Evolutionary conservation across 257 asterid genomes (phyloP), one percentile per base, ranked within the genome.

Genomic region (Craterostigma plantagineum): DNA sequence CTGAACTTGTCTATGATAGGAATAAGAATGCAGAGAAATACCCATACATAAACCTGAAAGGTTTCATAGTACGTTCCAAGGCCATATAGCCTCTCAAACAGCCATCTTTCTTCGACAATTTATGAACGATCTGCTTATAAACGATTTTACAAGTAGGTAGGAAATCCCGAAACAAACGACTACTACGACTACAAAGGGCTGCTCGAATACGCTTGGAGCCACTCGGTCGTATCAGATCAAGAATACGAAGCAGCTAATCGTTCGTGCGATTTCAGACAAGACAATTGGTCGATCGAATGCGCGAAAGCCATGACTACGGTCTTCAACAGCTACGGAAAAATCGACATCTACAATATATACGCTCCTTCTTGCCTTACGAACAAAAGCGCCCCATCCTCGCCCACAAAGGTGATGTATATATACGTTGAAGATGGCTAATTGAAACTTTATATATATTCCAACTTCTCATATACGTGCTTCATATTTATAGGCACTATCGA

Each of bases 161-260:
- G 96, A 41, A 80, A 84, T 57, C 93, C 96, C 2, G 90, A 72
- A 57, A 79, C 92, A 0, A 65, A 80, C 9, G 87, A 84, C 48
- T 72, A 72, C 55, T 70, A 61, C 34, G 96, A 84, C 52, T 51
- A 76, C 35, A 84, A 74, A 60, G 96, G 93, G 59, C 14, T 80
- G 15, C 65, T 84, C 4, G 96, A 80, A 57, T 84, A 77, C 60
- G 92, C 93, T 3, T 84, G 93, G 96, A 84, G 90, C 58, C 93
- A 84, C 62, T 53, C 96, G 0, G 68, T 80, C 42, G 61, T 80
- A 42, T 77, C 87, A 13, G 78, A 84, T 50, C 65, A 71, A n/a
- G 69, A 74, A 16, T 84, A 62, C 27, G 49, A 63, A 10, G 60
- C 39, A 10, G 80, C 85, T 13, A 63, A 34, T 50, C 35, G 48